phyloP scores from a whole-genome alignment of 2,329 filamentous ascomycete species.

The Cladosporium sphaerospermum region DNA sequence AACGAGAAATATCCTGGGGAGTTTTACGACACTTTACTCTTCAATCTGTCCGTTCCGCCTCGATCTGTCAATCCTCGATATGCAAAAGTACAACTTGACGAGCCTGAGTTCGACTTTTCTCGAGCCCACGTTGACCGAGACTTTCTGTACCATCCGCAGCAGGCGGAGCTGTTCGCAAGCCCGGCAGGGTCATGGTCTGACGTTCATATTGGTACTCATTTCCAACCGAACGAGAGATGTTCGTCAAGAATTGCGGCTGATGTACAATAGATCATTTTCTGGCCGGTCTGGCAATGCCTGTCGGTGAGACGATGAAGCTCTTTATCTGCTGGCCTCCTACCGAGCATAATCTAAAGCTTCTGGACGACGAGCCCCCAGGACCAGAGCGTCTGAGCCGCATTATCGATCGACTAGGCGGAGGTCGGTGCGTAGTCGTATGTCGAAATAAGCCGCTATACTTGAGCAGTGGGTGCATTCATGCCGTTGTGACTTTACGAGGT shows the following conservation, averaged over 20 bases:
- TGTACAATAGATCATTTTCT: slow-evolving; percentile 4
- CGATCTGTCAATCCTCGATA: slow-evolving; percentile 3
- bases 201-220: slow-evolving; percentile 3
- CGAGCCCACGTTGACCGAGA: slow-evolving; percentile 4
- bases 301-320: slow-evolving; percentile 5
- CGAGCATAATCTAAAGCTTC: slow-evolving; percentile 8
- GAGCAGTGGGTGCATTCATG: slow-evolving; percentile 3
- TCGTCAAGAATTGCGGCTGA: background rate
- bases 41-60: slow-evolving; percentile 3
- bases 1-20: background rate
- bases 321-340: slow-evolving; percentile 3
- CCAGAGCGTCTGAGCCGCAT: slow-evolving; percentile 3
- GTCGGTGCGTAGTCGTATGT: background rate
- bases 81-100: slow-evolving; percentile 4
- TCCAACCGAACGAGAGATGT: background rate
- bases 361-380: slow-evolving; percentile 2
- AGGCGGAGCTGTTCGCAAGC: slow-evolving; percentile 3
- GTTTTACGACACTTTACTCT: slow-evolving; percentile 3
- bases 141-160: slow-evolving; percentile 1
- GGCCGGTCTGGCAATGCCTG: slow-evolving; percentile 4
- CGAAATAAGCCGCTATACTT: slow-evolving; percentile 5
- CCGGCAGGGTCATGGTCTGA: slow-evolving; percentile 4
- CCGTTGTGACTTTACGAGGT: slow-evolving; percentile 3
- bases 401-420: background rate
- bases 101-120: slow-evolving; percentile 4